Evolutionary conservation across 192 early-diverging fungal species (phyloP).

Genomic region (Podila epigama): DNA sequence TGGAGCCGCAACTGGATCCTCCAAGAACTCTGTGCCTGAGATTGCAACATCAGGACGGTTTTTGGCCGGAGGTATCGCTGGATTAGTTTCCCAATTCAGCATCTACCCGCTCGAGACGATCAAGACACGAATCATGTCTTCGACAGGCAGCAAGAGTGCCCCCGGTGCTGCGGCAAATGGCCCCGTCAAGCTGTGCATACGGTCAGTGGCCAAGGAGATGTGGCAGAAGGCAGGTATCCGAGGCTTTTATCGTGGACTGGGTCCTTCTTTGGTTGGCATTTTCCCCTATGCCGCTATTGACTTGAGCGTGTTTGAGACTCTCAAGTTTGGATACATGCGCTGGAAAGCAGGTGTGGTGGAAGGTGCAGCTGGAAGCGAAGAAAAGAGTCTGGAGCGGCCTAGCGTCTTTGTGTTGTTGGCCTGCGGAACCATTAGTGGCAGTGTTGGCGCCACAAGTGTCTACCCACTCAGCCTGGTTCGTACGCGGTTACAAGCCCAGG

Average conservation of each 20-base stretch:
- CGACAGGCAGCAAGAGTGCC: constrained; percentile 43
- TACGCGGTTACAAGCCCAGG: constrained; percentile 82
- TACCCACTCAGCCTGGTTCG: constrained; percentile 79
- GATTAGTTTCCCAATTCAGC: constrained; percentile 72
- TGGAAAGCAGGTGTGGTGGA: constrained; percentile 50
- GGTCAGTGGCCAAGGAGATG: constrained; percentile 64
- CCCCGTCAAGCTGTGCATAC: constrained; percentile 37
- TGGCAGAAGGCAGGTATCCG: constrained; percentile 66
- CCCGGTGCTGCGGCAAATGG: not conserved
- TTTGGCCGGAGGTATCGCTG: constrained; percentile 76
- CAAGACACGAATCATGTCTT: constrained; percentile 78
- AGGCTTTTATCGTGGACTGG: constrained; percentile 70
- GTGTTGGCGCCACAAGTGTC: constrained; percentile 70
- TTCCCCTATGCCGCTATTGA: constrained; percentile 82
- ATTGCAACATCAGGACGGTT: constrained; percentile 66
- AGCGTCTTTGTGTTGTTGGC: constrained; percentile 62
- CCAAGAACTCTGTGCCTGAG: constrained; percentile 12
- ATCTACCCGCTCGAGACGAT: constrained; percentile 82
- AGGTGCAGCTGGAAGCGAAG: constrained; percentile 28
- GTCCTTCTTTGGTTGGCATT: constrained; percentile 71
- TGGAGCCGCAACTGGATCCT: not conserved
- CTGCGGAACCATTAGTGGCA: constrained; percentile 73
- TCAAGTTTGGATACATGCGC: constrained; percentile 67
- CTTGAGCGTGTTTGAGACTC: constrained; percentile 75
- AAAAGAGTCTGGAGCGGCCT: constrained; percentile 44